phyloP scores from a whole-genome alignment of 164 flowering plant species.

The Tetrastigma voinierianum region DNA sequence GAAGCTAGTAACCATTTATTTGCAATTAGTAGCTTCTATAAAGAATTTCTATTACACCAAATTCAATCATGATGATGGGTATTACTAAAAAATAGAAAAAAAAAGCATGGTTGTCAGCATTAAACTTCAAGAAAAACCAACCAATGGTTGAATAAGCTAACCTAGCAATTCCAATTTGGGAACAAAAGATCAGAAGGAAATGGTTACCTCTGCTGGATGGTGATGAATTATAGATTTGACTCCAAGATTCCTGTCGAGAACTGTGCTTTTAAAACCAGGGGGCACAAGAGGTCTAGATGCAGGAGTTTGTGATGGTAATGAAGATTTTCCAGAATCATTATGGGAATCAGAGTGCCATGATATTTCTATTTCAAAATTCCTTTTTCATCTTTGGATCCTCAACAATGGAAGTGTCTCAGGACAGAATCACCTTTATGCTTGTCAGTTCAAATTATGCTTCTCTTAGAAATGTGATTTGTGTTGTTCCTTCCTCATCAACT shows the following conservation, averaged over 20 bases:
- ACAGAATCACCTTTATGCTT: slow-evolving; percentile 41
- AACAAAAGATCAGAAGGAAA: not conserved
- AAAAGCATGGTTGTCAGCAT: not conserved
- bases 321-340: slow-evolving; percentile 43
- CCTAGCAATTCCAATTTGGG: not conserved
- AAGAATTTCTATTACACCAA: not conserved
- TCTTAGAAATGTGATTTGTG: slow-evolving; percentile 69
- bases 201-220: slow-evolving; percentile 42
- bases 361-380: slow-evolving; percentile 18
- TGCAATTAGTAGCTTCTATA: not conserved
- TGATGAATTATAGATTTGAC: slow-evolving; percentile 30
- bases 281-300: slow-evolving; percentile 89
- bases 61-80: not conserved
- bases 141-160: not conserved
- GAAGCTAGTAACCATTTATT: not conserved
- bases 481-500: slow-evolving; percentile 90
- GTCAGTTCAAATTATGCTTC: slow-evolving; percentile 50
- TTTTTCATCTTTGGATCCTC: slow-evolving; percentile 46
- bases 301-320: slow-evolving; percentile 39
- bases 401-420: slow-evolving; percentile 26
- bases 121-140: not conserved
- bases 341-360: slow-evolving; percentile 22
- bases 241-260: slow-evolving; percentile 46
- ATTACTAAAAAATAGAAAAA: too few relatives aligned
- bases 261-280: slow-evolving; percentile 70